phyloP scores from a whole-genome alignment of 169 alveolate genomes.

The Neospora caninum region DNA sequence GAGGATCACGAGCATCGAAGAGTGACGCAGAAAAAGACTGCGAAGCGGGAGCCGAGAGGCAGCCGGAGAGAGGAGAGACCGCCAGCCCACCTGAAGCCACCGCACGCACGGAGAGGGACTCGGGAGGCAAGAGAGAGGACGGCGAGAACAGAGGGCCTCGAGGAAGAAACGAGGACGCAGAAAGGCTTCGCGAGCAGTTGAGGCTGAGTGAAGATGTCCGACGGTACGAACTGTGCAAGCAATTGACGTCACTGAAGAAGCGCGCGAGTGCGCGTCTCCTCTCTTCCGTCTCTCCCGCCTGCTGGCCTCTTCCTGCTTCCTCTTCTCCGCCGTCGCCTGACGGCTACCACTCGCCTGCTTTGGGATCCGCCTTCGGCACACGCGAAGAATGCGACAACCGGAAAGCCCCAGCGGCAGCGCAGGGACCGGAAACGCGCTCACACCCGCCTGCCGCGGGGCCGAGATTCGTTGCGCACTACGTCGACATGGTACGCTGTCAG shows the following conservation, averaged over 20 bases:
- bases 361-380: background rate
- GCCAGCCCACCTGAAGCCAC: no score
- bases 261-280: background rate
- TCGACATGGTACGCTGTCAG: no score
- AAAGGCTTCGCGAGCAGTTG: background rate
- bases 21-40: background rate
- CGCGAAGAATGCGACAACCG: background rate
- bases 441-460: background rate
- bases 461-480: background rate
- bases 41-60: no score
- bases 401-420: background rate
- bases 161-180: background rate
- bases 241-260: background rate
- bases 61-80: no score
- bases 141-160: background rate
- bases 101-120: no score
- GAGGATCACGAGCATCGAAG: background rate
- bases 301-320: background rate
- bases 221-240: conserved; percentile 2
- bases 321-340: background rate
- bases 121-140: background rate
- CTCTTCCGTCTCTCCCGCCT: background rate
- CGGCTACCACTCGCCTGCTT: background rate
- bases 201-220: background rate
- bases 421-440: background rate